These are phyloP conservation scores for Parathielavia hyrcaniae DNA, from an alignment of 495 filamentous ascomycete genomes.

Conservation along the genomic window DNA sequence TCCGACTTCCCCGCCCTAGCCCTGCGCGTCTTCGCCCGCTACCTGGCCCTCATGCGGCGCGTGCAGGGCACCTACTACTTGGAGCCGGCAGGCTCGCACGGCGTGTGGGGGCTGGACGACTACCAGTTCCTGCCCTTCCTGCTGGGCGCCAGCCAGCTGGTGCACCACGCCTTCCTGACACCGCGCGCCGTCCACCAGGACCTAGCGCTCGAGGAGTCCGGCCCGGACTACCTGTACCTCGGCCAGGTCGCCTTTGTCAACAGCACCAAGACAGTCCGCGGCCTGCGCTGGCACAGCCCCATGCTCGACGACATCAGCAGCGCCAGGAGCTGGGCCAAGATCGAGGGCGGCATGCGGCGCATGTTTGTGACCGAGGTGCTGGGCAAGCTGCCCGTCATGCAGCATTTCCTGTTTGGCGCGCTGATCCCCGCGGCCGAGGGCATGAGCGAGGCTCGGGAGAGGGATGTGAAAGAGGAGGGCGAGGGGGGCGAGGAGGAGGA, in stretches of 20 bases:
- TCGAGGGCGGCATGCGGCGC: constrained; percentile 87
- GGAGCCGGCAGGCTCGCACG: constrained; percentile 89
- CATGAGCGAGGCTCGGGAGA: constrained; percentile 61
- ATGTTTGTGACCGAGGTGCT: constrained; percentile 96
- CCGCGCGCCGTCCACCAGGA: constrained; percentile 82
- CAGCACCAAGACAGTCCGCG: constrained; percentile 91
- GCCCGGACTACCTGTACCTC: constrained; percentile 76
- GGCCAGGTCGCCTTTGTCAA: constrained; percentile 92
- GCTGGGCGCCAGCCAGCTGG: constrained; percentile 83
- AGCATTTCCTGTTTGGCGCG: constrained; percentile 90
- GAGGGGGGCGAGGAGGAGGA: constrained; percentile 42
- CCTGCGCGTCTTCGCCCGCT: constrained; percentile 71
- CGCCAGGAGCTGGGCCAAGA: constrained; percentile 86
- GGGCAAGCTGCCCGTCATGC: constrained; percentile 92
- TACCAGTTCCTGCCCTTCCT: constrained; percentile 97
- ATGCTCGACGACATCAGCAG: constrained; percentile 97
- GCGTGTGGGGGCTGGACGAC: constrained; percentile 96
- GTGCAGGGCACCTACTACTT: constrained; percentile 89
- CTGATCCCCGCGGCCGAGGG: constrained; percentile 72
- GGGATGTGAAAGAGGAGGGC: constrained; percentile 32
- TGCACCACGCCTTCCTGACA: constrained; percentile 80
- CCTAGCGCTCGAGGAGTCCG: constrained; percentile 78
- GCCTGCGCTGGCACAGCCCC: constrained; percentile 91
- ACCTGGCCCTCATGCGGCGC: constrained; percentile 70
- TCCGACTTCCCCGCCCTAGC: constrained; percentile 66